A percentile compares a stretch with the other conserved stretches of the same genome.
Conservation (phyloP, 2,329 filamentous ascomycete species). For the Pezicula radicicola region DNA sequence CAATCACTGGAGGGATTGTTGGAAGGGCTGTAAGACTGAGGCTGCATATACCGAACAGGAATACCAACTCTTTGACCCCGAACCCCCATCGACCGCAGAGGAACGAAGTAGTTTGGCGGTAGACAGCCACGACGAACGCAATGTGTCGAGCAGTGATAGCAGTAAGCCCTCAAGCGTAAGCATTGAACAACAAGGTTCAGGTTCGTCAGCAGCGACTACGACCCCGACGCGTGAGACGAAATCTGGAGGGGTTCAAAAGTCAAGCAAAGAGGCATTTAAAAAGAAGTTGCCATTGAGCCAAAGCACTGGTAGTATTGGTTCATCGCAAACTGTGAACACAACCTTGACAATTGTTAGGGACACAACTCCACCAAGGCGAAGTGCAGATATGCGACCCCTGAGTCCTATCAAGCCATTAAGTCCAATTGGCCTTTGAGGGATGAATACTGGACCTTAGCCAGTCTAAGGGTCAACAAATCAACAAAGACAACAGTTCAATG, state of each 20-base stretch:
- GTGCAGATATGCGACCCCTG: slow-evolving; percentile 38
- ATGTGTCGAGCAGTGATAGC: slow-evolving; percentile 64
- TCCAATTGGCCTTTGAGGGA: slow-evolving; percentile 49
- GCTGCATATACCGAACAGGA: slow-evolving; percentile 72
- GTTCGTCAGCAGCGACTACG: background rate
- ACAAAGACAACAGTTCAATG: background rate
- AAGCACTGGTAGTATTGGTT: slow-evolving; percentile 19
- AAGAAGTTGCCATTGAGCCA: slow-evolving; percentile 43
- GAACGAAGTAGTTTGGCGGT: slow-evolving; percentile 26
- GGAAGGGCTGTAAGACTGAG: slow-evolving; percentile 94
- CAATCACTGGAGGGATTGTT: slow-evolving; percentile 93
- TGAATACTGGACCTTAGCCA: background rate
- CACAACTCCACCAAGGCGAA: slow-evolving; percentile 16
- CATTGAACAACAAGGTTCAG: background rate
- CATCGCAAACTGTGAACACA: slow-evolving; percentile 17
- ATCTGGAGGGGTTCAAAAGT: slow-evolving; percentile 17
- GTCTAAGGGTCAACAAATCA: background rate
- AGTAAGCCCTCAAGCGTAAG: slow-evolving; percentile 45
- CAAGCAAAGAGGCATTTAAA: slow-evolving; percentile 30
- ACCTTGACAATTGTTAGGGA: slow-evolving; percentile 22
- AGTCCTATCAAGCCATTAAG: slow-evolving; percentile 67
- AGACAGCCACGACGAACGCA: slow-evolving; percentile 47
- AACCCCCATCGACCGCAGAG: slow-evolving; percentile 40
- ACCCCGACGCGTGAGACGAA: background rate
- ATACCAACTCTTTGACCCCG: slow-evolving; percentile 57